phyloP scores from a whole-genome alignment of 1,284 basidiomycete species.

The Coniferiporia weirii region DNA sequence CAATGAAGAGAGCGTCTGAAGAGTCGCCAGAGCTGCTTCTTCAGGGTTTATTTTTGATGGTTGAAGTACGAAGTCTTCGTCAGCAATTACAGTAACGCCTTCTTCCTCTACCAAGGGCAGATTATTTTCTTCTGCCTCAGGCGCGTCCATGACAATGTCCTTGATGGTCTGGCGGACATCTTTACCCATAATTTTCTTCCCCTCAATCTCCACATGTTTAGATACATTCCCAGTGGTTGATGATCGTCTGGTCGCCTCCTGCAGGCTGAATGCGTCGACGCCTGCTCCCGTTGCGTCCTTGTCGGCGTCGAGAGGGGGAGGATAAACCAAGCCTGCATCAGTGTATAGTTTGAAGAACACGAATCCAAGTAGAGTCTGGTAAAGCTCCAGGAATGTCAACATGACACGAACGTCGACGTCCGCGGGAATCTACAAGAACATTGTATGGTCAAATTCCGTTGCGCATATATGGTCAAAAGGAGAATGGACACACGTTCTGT shows the following conservation, averaged over 20 bases:
- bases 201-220: slow-evolving; percentile 46
- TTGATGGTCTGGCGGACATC: slow-evolving; percentile 74
- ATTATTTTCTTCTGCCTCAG: slow-evolving; percentile 34
- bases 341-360: slow-evolving; percentile 97
- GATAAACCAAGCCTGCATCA: slow-evolving; percentile 91
- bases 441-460: slow-evolving; percentile 2
- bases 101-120: slow-evolving; percentile 32
- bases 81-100: slow-evolving; percentile 34
- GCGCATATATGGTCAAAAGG: background rate
- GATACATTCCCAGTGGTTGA: slow-evolving; percentile 29
- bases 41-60: slow-evolving; percentile 58
- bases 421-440: slow-evolving; percentile 67
- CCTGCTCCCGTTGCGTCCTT: slow-evolving; percentile 89
- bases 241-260: slow-evolving; percentile 39
- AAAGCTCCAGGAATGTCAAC: slow-evolving; percentile 97
- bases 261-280: slow-evolving; percentile 85
- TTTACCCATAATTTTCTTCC: slow-evolving; percentile 59
- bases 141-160: slow-evolving; percentile 39
- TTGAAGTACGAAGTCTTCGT: slow-evolving; percentile 69
- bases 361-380: slow-evolving; percentile 95
- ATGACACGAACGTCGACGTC: slow-evolving; percentile 99
- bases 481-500: slow-evolving; percentile 66
- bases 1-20: slow-evolving; percentile 65
- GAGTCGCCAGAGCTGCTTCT: slow-evolving; percentile 63
- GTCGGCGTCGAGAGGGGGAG: slow-evolving; percentile 81